phyloP scores from a whole-genome alignment of 768 basidiomycete species.

The Serendipita sp. region DNA sequence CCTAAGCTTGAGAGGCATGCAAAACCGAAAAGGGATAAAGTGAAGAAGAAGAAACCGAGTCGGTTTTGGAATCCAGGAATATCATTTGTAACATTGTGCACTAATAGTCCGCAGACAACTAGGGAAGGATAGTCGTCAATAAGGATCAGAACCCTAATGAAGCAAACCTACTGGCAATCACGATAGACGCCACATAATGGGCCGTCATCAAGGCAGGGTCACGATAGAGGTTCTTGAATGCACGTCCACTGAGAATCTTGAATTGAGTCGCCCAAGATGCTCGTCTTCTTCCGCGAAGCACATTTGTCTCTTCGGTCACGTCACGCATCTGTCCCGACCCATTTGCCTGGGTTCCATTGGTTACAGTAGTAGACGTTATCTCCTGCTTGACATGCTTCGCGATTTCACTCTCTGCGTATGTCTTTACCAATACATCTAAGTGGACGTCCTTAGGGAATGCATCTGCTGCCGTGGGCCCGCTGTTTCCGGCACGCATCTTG shows the following conservation, averaged over 20 bases:
- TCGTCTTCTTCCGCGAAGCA: slow-evolving; percentile 57
- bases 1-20: slow-evolving; percentile 89
- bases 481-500: not conserved
- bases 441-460: not conserved
- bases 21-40: slow-evolving; percentile 91
- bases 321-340: slow-evolving; percentile 39
- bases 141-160: not conserved
- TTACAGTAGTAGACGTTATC: slow-evolving; percentile 22
- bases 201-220: slow-evolving; percentile 83
- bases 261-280: slow-evolving; percentile 88
- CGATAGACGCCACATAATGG: slow-evolving; percentile 76
- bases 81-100: slow-evolving; percentile 77
- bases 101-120: slow-evolving; percentile 91
- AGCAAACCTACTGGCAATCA: slow-evolving; percentile 53
- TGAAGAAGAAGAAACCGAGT: slow-evolving; percentile 92
- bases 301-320: slow-evolving; percentile 45
- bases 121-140: slow-evolving; percentile 7
- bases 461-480: not conserved
- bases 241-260: slow-evolving; percentile 80
- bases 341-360: slow-evolving; percentile 15
- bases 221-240: slow-evolving; percentile 95
- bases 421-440: not conserved
- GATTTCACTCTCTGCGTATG: slow-evolving; percentile 26
- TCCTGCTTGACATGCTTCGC: slow-evolving; percentile 47
- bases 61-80: slow-evolving; percentile 96